Evolutionary conservation across 768 basidiomycete genomes (phyloP), one percentile per base, ranked within the genome.

Genomic region (Agrocybe pediades): DNA sequence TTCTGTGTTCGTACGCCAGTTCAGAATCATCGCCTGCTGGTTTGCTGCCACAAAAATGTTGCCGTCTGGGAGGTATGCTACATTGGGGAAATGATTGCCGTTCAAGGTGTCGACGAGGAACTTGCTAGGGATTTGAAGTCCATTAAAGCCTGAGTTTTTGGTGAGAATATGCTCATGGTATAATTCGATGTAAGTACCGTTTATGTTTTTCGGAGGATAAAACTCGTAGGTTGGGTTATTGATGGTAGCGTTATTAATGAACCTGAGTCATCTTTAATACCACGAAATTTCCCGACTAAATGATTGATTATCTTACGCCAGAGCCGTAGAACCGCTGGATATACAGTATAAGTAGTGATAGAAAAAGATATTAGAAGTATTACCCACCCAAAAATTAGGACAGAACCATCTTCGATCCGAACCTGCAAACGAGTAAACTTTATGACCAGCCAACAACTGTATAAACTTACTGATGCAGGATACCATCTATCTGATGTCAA

Each of bases 161-260:
- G n/a, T n/a, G 19, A 19, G 4, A 19, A 9, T 19, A 2, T 40
- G 6, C 39, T 15, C 3, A 11, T 3, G 39, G 19, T 6, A 40
- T 40, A 11, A 3, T 11, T 15, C 19, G 16, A n/a, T 13, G 11
- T 6, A 36, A 11, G 6, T 44, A 44, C 42, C 42, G 15, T 44
- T 44, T 3, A 44, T 44, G 24, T 44, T 44, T 23, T 44, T 44
- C 25, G 42, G 42, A 6, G 42, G 42, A 44, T 44, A 44, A 3
- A 44, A 44, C 42, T 44, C 42, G 21, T 44, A 44, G 21, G 42
- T 11, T 44, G 42, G 42, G 20, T 44, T 44, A 9, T 44, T 44
- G 13, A 44, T 23, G 2, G 42, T 20, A 15, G 42, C 21, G 9
- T 21, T 44, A 23, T 44, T 44, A n/a, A 44, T 44, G 15, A 44